phyloP scores from a whole-genome alignment of 345 rosid genomes.

The Moricandia moricandioides region DNA sequence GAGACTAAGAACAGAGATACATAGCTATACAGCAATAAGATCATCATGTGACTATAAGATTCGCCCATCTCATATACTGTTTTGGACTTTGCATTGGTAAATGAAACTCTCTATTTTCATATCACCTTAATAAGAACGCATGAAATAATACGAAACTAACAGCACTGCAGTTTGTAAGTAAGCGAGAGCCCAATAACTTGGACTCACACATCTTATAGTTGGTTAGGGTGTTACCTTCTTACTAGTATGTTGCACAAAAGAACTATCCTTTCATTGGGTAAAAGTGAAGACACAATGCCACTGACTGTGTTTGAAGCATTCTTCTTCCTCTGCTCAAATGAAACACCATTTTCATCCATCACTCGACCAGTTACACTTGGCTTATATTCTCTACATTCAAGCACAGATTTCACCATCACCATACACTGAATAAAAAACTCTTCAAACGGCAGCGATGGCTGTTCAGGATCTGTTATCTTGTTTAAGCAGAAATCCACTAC shows the following conservation, averaged over 20 bases:
- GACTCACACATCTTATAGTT: slow-evolving; percentile 9
- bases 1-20: slow-evolving; percentile 21
- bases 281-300: slow-evolving; percentile 69
- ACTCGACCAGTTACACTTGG: slow-evolving; percentile 82
- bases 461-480: slow-evolving; percentile 74
- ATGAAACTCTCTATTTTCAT: neutral
- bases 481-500: slow-evolving; percentile 88
- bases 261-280: slow-evolving; percentile 75
- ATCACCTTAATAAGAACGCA: slow-evolving; percentile 16
- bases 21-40: neutral
- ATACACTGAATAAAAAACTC: slow-evolving; percentile 90
- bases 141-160: neutral
- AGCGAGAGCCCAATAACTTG: slow-evolving; percentile 12
- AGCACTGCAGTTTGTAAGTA: slow-evolving; percentile 1
- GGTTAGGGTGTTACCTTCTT: slow-evolving; percentile 61
- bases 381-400: slow-evolving; percentile 96
- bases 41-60: neutral
- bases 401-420: slow-evolving; percentile 84
- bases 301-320: slow-evolving; percentile 66
- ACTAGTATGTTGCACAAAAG: slow-evolving; percentile 81
- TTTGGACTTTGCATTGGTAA: neutral
- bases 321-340: slow-evolving; percentile 82
- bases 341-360: slow-evolving; percentile 70
- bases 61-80: slow-evolving; percentile 1
- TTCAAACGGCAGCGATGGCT: slow-evolving; percentile 58